Base-by-base conservation (phyloP, 2,329 filamentous ascomycete genomes). In the Penicillium nordicum region DNA sequence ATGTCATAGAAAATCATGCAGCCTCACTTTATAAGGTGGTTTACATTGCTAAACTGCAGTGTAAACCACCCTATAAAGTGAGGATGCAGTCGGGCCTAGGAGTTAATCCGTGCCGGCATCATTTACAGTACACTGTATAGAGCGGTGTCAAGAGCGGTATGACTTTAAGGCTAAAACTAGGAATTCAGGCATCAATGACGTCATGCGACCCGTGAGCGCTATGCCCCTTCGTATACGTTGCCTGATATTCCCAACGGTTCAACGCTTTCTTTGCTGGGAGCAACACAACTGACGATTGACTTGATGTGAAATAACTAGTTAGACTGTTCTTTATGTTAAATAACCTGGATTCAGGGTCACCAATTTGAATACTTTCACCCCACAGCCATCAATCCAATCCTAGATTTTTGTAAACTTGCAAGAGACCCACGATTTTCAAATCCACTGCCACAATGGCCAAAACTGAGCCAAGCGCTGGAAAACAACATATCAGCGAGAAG, bases 401-500 rank as follows among this genome's bases (percentile, higher is more conserved):
- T 5, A 9, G 5, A 23, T n/a, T 21, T 21, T 29, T 32, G 12
- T 38, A 12, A 23, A n/a, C 21, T 29, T 23, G 12, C 9, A 11
- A 37, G 34, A 21, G n/a, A 14, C 16, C 12, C 14, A 11, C 25
- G 14, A 21, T 14, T 32, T 32, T 21, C 10, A 29, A 38, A 16
- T 30, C 25, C 32, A 23, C 40, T 27, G 4, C 44, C 25, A 59
- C 11, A 23, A 53, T 57, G 53, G 48, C 47, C 2, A 40, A 40
- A 21, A 4, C 44, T 1, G 44, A 42, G 49, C 47, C 45, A 37
- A 42, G 23, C 38, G 12, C 23, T 27, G 30, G 36, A 11, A 94
- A 93, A 77, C 81, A 85, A 67, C 90, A 94, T 76, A 92, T 94
- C 76, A 85, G 88, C 60, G 90, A 93, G 60, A 82, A 83, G 62